Evolutionary conservation across 176 grass and related monocot genomes (phyloP).

Genomic region (Cenchrus americanus): DNA sequence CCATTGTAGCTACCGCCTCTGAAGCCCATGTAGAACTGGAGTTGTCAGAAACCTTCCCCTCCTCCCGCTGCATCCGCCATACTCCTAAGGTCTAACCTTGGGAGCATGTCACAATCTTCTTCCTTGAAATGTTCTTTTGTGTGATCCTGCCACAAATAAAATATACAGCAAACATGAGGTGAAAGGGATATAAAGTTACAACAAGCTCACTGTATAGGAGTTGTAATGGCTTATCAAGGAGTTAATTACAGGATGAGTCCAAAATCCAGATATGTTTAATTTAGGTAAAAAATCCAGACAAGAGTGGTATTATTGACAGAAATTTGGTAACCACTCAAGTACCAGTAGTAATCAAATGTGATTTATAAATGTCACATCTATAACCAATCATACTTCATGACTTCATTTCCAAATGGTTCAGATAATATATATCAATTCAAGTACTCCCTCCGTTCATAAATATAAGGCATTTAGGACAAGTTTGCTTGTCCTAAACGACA

Average conservation of each 20-base stretch:
- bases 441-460: no score
- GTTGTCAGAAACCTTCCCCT: slow-evolving; percentile 56
- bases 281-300: not conserved
- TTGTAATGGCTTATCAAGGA: not conserved
- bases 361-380: not conserved
- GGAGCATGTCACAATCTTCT: slow-evolving; percentile 83
- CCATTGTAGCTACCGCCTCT: slow-evolving; percentile 57
- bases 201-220: not conserved
- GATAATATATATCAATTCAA: slow-evolving; percentile 19
- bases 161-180: not conserved
- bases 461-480: no score
- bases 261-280: not conserved
- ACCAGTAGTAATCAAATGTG: slow-evolving; percentile 8
- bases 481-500: no score
- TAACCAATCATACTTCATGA: not conserved
- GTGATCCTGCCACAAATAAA: slow-evolving; percentile 69
- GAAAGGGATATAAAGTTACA: not conserved
- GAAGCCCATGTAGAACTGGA: slow-evolving; percentile 66
- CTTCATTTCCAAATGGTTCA: slow-evolving; percentile 11
- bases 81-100: slow-evolving; percentile 60
- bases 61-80: slow-evolving; percentile 63
- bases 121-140: slow-evolving; percentile 86
- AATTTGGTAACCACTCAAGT: not conserved
- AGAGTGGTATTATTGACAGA: not conserved
- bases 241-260: not conserved